These are phyloP conservation scores for Helotiales sp. DNA, from an alignment of 2,329 filamentous ascomycete species.

Conservation along the genomic window DNA sequence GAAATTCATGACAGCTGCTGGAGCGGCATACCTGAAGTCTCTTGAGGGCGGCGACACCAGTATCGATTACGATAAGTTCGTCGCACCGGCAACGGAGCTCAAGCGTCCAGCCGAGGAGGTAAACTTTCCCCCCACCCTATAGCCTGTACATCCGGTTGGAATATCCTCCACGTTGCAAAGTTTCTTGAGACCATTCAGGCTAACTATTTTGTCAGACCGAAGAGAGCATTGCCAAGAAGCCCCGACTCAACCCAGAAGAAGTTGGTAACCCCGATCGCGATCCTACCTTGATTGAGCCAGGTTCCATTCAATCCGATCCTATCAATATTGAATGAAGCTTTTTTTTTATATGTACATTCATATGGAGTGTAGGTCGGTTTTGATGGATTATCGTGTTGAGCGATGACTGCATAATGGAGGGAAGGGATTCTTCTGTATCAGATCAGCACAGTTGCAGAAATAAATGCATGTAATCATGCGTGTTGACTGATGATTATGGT, in stretches of 20 bases:
- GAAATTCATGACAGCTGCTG: conserved; percentile 5
- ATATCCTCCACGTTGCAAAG: no score
- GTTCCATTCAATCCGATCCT: background rate
- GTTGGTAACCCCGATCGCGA: background rate
- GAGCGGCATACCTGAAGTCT: background rate
- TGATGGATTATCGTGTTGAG: no score
- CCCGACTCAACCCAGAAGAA: background rate
- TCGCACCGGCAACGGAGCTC: background rate
- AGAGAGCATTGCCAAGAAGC: background rate
- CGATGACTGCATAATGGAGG: no score
- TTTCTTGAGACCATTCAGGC: no score
- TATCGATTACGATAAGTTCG: background rate
- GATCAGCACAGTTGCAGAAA: no score
- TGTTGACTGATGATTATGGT: no score
- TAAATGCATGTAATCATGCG: no score
- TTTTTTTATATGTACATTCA: no score
- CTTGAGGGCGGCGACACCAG: background rate
- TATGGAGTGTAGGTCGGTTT: no score
- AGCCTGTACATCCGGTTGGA: no score
- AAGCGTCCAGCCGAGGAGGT: background rate
- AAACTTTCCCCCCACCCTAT: no score
- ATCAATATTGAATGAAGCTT: background rate
- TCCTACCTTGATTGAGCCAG: background rate
- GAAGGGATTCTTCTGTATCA: no score
- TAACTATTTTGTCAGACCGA: background rate